Percentiles rank a stretch among this genome's conserved stretches.
Conservation (phyloP, 768 basidiomycete genomes). For the Termitomyces sp. region DNA sequence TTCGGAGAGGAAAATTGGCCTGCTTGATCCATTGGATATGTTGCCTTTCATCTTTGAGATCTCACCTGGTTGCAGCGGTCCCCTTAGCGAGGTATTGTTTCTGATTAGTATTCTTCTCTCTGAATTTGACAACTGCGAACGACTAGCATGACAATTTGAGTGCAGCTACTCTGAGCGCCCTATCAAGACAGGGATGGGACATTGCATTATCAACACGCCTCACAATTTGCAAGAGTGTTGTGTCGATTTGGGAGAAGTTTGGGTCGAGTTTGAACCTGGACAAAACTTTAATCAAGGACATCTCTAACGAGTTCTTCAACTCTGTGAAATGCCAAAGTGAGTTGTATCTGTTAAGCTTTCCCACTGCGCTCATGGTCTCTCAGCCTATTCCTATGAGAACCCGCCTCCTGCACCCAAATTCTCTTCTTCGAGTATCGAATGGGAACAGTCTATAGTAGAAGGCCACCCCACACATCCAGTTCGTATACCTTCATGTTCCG, state of each 20-base stretch:
- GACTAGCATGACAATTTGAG: constrained; percentile 25
- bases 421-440: constrained; percentile 43
- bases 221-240: constrained; percentile 25
- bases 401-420: constrained; percentile 42
- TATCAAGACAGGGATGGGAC: constrained; percentile 23
- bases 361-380: background rate
- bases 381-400: constrained; percentile 44
- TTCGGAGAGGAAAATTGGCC: constrained; percentile 34
- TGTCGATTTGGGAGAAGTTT: constrained; percentile 40
- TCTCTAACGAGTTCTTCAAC: constrained; percentile 42
- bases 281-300: constrained; percentile 27
- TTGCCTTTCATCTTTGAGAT: constrained; percentile 34
- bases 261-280: constrained; percentile 31
- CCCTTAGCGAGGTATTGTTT: constrained; percentile 9
- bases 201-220: constrained; percentile 19
- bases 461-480: constrained; percentile 59
- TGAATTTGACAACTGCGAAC: background rate
- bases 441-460: constrained; percentile 60
- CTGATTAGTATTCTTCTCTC: background rate
- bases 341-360: constrained; percentile 6
- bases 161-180: constrained; percentile 18
- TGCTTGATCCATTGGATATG: constrained; percentile 56
- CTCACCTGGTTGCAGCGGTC: background rate
- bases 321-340: constrained; percentile 51
- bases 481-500: constrained; percentile 5